Percentiles rank a stretch among this genome's conserved stretches.
These are phyloP conservation scores for carrot (Daucus carota) DNA, from an alignment of 129 eudicot genomes.

Conservation along the genomic window DH1_v3.0 NC_030381.2:55794001-55794500, in stretches of 20 bases:
- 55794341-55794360: background rate
- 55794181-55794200: constrained; percentile 10
- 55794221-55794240: background rate
- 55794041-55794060: background rate
- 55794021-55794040: background rate
- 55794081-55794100: no score
- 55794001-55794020: background rate
- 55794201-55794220: constrained; percentile 2
- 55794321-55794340: background rate
- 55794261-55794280: background rate
- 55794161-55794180: background rate
- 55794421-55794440: background rate
- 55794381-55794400: background rate
- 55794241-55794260: background rate
- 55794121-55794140: background rate
- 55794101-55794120: background rate
- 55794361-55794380: background rate
- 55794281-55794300: background rate
- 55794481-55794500: background rate
- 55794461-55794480: background rate
- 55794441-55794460: background rate
- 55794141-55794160: background rate
- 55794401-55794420: background rate
- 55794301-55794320: background rate
- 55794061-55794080: background rate